Evolutionary conservation across 1,284 basidiomycete species (phyloP), one percentile per base, ranked within the genome.

Genomic region (Moesziomyces sp.): DNA sequence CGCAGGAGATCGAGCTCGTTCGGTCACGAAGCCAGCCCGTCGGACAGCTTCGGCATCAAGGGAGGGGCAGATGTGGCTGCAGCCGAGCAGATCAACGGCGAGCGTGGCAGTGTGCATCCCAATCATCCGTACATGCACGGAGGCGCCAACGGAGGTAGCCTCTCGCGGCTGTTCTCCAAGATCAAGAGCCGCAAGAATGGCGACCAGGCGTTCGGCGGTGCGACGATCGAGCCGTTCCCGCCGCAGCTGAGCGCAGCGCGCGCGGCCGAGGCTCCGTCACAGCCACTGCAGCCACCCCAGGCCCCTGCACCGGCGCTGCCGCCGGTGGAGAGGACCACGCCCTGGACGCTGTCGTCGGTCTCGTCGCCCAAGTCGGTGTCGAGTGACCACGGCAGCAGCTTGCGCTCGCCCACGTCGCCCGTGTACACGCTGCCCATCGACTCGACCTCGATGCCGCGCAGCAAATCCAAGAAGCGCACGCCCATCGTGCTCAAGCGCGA

Each of bases 1-100:
- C 65, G 63, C 3, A 59, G 78, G 23, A 46, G 71, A 30, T 78
- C 76, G 23, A 77, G 74, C 61, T 78, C 76, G 4, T 80, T 80
- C 38, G 78, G 78, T 23, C 71, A 80, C 55, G 64, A 67, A 21
- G 63, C 62, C 18, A 58, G 46, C 16, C 62, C 54, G 18, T 38
- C 51, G 40, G 52, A 55, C 5, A 52, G 58, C 28, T 48, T 56
- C n/a, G 62, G 53, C 1, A n/a, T 49, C 14, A 47, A 62, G 7
- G 59, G 59, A 14, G 48, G 47, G 3, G 52, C 18, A 3, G 51
- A 49, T 43, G 42, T 21, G 18, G 21, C 53, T 10, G 19, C 53
- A 6, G 33, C 40, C 3, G 62, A 53, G 44, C 62, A 50, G 13
- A 51, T 24, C 44, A 45, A 43, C 38, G 57, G 24, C 23, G 56